Conservation (phyloP, 306 rosid species). For the Pyrus pyrifolia region DNA sequence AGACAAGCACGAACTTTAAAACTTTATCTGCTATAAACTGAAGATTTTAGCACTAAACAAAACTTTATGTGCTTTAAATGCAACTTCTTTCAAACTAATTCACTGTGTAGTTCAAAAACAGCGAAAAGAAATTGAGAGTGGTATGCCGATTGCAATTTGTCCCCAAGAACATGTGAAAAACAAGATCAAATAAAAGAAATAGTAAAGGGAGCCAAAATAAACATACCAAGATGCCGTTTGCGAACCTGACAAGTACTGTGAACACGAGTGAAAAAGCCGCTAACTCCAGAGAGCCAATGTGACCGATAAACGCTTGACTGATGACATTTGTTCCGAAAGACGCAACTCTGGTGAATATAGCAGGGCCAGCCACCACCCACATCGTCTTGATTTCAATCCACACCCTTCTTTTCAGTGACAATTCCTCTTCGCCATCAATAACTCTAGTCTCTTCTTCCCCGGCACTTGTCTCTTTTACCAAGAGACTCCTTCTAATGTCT, state of each 20-base stretch:
- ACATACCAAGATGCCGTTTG: conserved; percentile 49
- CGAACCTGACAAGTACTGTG: conserved; percentile 44
- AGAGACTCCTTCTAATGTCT: conserved; percentile 18
- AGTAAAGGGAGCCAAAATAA: neutral
- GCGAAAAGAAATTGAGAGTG: neutral
- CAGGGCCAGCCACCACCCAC: conserved; percentile 56
- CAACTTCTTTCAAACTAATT: neutral
- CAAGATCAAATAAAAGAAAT: neutral
- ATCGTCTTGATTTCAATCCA: conserved; percentile 50
- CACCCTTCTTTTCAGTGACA: conserved; percentile 22
- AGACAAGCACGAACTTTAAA: neutral
- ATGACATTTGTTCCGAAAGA: conserved; percentile 38
- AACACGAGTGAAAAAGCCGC: conserved; percentile 49
- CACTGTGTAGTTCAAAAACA: neutral
- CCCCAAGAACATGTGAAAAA: neutral
- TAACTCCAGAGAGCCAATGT: conserved; percentile 44
- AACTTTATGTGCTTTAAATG: neutral
- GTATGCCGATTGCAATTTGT: neutral
- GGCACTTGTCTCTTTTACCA: conserved; percentile 6
- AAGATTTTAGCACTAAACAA: neutral
- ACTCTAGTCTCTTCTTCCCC: neutral
- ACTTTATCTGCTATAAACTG: neutral
- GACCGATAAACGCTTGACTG: conserved; percentile 41
- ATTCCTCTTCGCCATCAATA: conserved; percentile 11
- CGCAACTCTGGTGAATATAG: conserved; percentile 43